A percentile compares a stretch with the other conserved stretches of the same genome.
These are phyloP conservation scores for Xerocomus spinulosus DNA, from an alignment of 768 basidiomycete species.

Conservation along the genomic window DNA sequence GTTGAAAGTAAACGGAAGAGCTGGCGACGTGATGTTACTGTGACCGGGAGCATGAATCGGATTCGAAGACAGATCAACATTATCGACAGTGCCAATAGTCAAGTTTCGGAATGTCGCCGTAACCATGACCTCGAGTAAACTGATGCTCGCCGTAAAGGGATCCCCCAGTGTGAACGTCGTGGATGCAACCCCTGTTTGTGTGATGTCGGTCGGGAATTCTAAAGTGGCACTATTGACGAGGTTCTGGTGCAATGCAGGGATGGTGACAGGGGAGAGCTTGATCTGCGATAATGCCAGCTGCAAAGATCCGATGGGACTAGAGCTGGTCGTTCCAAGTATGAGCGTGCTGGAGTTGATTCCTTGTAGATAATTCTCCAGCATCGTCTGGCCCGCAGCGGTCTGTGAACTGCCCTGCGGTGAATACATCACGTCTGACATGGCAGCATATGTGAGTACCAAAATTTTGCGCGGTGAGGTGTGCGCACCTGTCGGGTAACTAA, in stretches of 20 bases:
- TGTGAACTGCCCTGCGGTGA: constrained; percentile 50
- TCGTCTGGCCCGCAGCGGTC: constrained; percentile 45
- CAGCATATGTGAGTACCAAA: constrained; percentile 2
- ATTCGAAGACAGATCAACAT: constrained; percentile 48
- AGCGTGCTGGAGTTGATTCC: constrained; percentile 51
- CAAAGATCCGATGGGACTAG: constrained; percentile 59
- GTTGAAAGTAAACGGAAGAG: constrained; percentile 61
- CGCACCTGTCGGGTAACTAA: constrained; percentile 51
- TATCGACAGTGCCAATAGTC: constrained; percentile 54
- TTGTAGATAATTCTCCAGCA: constrained; percentile 69
- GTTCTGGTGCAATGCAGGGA: constrained; percentile 60
- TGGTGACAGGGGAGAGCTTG: constrained; percentile 53
- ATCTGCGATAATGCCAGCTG: constrained; percentile 59
- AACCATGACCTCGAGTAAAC: constrained; percentile 51
- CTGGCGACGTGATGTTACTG: constrained; percentile 49
- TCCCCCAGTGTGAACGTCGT: constrained; percentile 56
- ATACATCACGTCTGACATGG: constrained; percentile 50
- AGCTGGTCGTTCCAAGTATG: constrained; percentile 50
- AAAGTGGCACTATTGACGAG: constrained; percentile 54
- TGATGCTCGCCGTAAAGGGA: constrained; percentile 71
- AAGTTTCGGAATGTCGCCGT: constrained; percentile 52
- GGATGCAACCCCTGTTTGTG: constrained; percentile 54
- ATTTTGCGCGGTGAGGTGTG: background rate
- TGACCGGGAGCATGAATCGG: constrained; percentile 62
- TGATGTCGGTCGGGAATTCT: constrained; percentile 59